phyloP scores from a whole-genome alignment of 1,284 basidiomycete species.

The Porogramme epimiltina region DNA sequence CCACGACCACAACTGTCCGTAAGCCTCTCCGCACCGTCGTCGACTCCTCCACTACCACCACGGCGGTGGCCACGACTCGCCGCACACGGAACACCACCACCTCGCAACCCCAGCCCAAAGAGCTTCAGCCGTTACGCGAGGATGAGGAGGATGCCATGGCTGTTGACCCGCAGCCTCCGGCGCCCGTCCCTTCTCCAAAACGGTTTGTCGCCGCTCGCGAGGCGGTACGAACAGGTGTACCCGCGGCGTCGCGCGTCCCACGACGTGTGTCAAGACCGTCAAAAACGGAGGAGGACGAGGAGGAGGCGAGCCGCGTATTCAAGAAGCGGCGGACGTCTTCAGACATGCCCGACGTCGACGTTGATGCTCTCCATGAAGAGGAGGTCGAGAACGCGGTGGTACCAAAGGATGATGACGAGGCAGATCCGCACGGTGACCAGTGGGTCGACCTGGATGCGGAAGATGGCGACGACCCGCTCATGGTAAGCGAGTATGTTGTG shows the following conservation, averaged over 20 bases:
- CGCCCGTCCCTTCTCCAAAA: slow-evolving; percentile 30
- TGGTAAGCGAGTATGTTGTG: slow-evolving; percentile 95
- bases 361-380: slow-evolving; percentile 39
- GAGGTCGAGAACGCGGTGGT: slow-evolving; percentile 37
- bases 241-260: slow-evolving; percentile 17
- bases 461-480: slow-evolving; percentile 92
- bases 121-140: slow-evolving; percentile 35
- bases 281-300: slow-evolving; percentile 33
- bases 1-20: slow-evolving; percentile 33
- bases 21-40: slow-evolving; percentile 24
- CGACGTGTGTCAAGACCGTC: slow-evolving; percentile 16
- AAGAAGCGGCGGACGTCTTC: slow-evolving; percentile 79
- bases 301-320: slow-evolving; percentile 53
- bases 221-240: slow-evolving; percentile 14
- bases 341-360: slow-evolving; percentile 62
- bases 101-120: slow-evolving; percentile 10
- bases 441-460: slow-evolving; percentile 94
- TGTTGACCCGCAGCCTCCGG: slow-evolving; percentile 43
- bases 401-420: slow-evolving; percentile 38
- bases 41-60: slow-evolving; percentile 33
- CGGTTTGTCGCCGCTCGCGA: slow-evolving; percentile 31
- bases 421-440: slow-evolving; percentile 58
- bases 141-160: slow-evolving; percentile 47
- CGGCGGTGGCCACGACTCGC: slow-evolving; percentile 31
- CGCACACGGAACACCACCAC: slow-evolving; percentile 30